phyloP scores from a whole-genome alignment of 1,284 basidiomycete genomes.

The Naganishia cerealis region DNA sequence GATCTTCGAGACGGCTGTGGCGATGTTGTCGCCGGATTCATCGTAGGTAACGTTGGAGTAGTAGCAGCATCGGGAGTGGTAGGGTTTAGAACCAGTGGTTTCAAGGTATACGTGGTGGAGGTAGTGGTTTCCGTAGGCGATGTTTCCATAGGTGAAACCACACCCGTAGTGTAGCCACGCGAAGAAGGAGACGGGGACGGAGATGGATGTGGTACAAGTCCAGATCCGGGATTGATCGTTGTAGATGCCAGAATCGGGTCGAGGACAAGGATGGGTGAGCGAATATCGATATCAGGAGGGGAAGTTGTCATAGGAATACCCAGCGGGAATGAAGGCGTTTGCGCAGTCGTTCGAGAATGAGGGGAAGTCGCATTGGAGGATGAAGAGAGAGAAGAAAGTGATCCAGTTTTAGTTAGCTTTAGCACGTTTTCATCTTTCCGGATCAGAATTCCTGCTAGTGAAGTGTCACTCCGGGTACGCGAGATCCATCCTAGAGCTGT shows the following conservation, averaged over 20 bases:
- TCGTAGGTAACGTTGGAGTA: neutral
- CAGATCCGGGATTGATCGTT: conserved; percentile 4
- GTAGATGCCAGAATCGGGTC: neutral
- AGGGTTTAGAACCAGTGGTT: neutral
- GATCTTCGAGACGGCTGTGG: conserved; percentile 5
- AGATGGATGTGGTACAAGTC: conserved; percentile 13
- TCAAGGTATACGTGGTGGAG: neutral
- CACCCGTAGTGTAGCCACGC: neutral
- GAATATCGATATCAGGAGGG: neutral
- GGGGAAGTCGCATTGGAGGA: conserved; percentile 10
- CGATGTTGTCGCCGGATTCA: neutral
- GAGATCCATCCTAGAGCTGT: neutral
- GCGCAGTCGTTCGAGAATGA: neutral
- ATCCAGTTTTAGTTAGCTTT: conserved; percentile 18
- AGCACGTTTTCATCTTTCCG: conserved; percentile 22
- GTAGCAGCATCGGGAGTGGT: neutral
- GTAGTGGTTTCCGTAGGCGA: neutral
- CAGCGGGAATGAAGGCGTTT: conserved; percentile 12
- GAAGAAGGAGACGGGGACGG: conserved; percentile 6
- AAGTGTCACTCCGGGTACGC: neutral
- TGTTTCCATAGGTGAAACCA: conserved; percentile 1
- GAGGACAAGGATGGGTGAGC: neutral
- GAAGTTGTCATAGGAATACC: conserved; percentile 1
- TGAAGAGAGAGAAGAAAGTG: conserved; percentile 1
- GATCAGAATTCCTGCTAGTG: conserved; percentile 3